Evolutionary conservation across 1,284 basidiomycete species (phyloP), one percentile per base, ranked within the genome.

Genomic region (Marasmius sp.): DNA sequence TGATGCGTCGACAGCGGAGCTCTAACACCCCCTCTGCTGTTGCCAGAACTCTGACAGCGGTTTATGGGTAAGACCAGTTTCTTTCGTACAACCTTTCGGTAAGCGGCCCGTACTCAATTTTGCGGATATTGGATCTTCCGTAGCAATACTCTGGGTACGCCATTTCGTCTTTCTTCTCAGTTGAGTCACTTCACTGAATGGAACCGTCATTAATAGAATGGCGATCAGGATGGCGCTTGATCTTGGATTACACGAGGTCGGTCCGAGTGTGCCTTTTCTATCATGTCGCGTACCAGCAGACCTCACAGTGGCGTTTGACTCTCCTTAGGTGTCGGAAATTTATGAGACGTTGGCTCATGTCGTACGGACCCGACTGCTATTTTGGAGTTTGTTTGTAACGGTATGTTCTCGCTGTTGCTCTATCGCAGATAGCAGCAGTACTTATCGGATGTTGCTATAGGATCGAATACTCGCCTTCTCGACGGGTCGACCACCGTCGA

Each of bases 221-320:
- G 74, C 77, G 8, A 73, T 77, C 16, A 71, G 78, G 2, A 79
- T 79, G 78, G 72, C 76, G 1, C 68, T 75, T 38, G 77, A 80
- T 66, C 66, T 79, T 2, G 78, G 78, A 2, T 64, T 78, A n/a
- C 76, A 79, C 61, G 73, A 78, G 64, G 50, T 52, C n/a, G 7
- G 50, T 52, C 12, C 69, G 64, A 47, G 27, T 18, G 6, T 6
- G 34, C 16, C 41, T 36, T 18, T 22, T 34, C 39, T 14, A 20
- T 50, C 16, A 11, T 54, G 22, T 18, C 7, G 22, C 51, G 12
- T 12, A 47, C 16, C 10, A 54, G 34, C 16, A 3, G 48, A 73
- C 57, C 27, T 50, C 20, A 50, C 7, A 18, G 48, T 22, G 20
- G 22, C 22, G 16, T 52, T 33, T 52, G 50, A 27, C 50, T 49